A percentile compares a stretch with the other conserved stretches of the same genome.
These are phyloP conservation scores for Nevesoporus exiguus DNA, from an alignment of 768 basidiomycete species.

Conservation along the genomic window DNA sequence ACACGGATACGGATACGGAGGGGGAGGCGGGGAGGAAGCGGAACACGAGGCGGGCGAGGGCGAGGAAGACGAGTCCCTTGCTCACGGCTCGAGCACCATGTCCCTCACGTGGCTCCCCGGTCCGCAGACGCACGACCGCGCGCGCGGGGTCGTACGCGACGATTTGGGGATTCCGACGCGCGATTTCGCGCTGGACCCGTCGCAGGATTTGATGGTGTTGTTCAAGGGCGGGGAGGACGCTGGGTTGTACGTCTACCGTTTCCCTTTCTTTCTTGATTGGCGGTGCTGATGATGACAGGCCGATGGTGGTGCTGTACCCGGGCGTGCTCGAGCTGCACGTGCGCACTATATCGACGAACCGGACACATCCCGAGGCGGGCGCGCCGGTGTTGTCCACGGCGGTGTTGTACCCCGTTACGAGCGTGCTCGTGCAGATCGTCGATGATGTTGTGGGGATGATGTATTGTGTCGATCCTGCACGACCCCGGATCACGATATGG, in stretches of 20 bases:
- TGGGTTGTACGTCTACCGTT: constrained; percentile 11
- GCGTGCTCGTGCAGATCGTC: constrained; percentile 47
- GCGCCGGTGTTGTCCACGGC: constrained; percentile 26
- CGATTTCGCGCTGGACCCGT: constrained; percentile 65
- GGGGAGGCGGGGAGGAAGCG: background rate
- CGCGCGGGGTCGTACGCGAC: constrained; percentile 20
- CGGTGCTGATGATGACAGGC: constrained; percentile 3
- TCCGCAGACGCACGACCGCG: constrained; percentile 2
- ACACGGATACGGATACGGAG: too few relatives aligned
- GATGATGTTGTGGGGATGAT: constrained; percentile 53
- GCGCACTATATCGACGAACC: constrained; percentile 42
- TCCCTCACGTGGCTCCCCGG: constrained; percentile 20
- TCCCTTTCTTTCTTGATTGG: background rate
- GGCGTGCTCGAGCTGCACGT: constrained; percentile 38
- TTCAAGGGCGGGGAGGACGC: constrained; percentile 28
- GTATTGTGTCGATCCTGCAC: constrained; percentile 29
- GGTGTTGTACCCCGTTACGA: constrained; percentile 23
- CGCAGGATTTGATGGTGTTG: constrained; percentile 55
- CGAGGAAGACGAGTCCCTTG: background rate
- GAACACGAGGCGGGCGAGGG: background rate
- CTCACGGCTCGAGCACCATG: constrained; percentile 25
- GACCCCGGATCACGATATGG: constrained; percentile 38
- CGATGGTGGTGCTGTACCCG: background rate
- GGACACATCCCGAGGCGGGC: constrained; percentile 41
- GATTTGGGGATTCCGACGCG: constrained; percentile 42